phyloP scores from a whole-genome alignment of 2,329 filamentous ascomycete genomes.

The Aureobasidium mangrovei region DNA sequence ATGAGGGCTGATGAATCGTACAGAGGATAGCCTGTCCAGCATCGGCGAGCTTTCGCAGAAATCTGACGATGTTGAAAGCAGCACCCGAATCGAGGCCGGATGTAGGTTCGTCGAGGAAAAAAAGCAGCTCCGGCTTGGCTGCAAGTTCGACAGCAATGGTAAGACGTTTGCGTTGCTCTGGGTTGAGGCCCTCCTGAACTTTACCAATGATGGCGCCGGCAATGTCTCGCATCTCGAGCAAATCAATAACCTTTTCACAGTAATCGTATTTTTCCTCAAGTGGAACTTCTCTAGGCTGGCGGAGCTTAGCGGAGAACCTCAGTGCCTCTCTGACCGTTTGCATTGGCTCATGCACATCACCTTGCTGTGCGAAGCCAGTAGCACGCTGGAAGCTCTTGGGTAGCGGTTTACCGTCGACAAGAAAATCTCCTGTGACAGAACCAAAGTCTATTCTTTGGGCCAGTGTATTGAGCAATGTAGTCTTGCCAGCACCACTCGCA shows the following conservation, averaged over 20 bases:
- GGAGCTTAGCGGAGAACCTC: slow-evolving; percentile 56
- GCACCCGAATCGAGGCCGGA: slow-evolving; percentile 55
- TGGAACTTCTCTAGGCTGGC: slow-evolving; percentile 51
- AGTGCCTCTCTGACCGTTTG: slow-evolving; percentile 57
- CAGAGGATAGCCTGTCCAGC: slow-evolving; percentile 38
- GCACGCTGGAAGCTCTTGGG: slow-evolving; percentile 55
- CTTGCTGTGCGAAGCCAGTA: slow-evolving; percentile 57
- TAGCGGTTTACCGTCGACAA: slow-evolving; percentile 48
- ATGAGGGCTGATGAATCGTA: slow-evolving; percentile 38
- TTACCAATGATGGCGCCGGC: slow-evolving; percentile 57
- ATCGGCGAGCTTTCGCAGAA: slow-evolving; percentile 52
- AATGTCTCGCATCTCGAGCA: slow-evolving; percentile 59
- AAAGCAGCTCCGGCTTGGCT: slow-evolving; percentile 47
- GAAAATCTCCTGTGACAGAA: slow-evolving; percentile 52
- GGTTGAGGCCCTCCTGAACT: slow-evolving; percentile 52
- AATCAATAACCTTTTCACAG: slow-evolving; percentile 56
- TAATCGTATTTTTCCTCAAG: slow-evolving; percentile 53
- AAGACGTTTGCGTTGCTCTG: slow-evolving; percentile 53
- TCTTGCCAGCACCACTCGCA: slow-evolving; percentile 67
- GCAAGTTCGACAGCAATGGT: slow-evolving; percentile 45
- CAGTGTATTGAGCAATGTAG: slow-evolving; percentile 71
- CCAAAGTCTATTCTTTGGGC: slow-evolving; percentile 57
- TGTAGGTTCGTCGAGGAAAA: slow-evolving; percentile 54
- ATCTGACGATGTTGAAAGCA: slow-evolving; percentile 54
- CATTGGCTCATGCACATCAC: slow-evolving; percentile 55